These are phyloP conservation scores for Yamadazyma spencermartinsiae DNA, from an alignment of 1,139 yeast species.

Conservation along the genomic window DNA sequence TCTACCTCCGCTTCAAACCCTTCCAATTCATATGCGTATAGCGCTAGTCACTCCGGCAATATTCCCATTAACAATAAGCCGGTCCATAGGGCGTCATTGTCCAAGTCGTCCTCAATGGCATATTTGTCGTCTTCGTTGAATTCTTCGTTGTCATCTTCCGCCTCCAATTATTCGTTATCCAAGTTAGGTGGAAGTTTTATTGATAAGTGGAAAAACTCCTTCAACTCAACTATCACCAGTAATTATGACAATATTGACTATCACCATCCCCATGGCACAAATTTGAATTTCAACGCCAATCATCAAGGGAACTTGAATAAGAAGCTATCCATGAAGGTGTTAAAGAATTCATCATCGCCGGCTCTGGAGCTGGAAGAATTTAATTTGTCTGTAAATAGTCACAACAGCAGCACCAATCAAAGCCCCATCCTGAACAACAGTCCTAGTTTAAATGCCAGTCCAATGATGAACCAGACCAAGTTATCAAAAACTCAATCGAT, in stretches of 20 bases:
- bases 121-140: conserved; percentile 45
- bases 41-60: conserved; percentile 17
- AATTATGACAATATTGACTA: conserved; percentile 16
- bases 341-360: conserved; percentile 52
- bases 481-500: conserved; percentile 42
- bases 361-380: conserved; percentile 47
- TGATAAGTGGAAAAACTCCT: conserved; percentile 47
- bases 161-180: conserved; percentile 41
- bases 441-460: conserved; percentile 4
- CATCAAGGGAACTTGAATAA: conserved; percentile 22
- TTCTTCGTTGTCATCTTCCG: conserved; percentile 36
- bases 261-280: conserved; percentile 11
- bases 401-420: conserved; percentile 7
- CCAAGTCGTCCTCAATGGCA: conserved; percentile 43
- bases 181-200: conserved; percentile 47
- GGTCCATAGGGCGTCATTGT: conserved; percentile 21
- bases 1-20: conserved; percentile 22
- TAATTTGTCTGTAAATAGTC: conserved; percentile 25
- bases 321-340: conserved; percentile 31
- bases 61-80: conserved; percentile 14
- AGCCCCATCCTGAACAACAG: conserved; percentile 5
- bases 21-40: conserved; percentile 6
- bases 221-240: conserved; percentile 18
- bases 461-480: conserved; percentile 19
- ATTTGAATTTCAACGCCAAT: conserved; percentile 2